These are phyloP conservation scores for Rhytidiadelphus loreus DNA, from an alignment of 225 moss, liverwort and hornwort species.

Conservation along the genomic window DNA sequence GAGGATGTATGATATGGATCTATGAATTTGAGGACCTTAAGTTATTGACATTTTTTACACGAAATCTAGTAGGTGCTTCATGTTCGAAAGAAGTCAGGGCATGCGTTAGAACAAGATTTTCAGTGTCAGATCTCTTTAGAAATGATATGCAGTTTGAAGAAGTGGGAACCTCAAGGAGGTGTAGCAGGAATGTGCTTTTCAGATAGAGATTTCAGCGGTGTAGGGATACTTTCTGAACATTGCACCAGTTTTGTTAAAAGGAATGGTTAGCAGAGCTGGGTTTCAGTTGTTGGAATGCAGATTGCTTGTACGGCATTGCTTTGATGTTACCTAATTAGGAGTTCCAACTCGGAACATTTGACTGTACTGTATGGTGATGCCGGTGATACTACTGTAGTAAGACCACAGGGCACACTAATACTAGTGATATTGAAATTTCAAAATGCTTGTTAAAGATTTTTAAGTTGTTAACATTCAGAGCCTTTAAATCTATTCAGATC, in stretches of 20 bases:
- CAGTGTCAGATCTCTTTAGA: background rate
- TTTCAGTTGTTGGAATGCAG: background rate
- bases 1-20: constrained; percentile 16
- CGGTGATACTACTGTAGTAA: background rate
- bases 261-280: background rate
- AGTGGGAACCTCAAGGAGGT: background rate
- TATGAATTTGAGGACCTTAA: background rate
- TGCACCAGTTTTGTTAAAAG: background rate
- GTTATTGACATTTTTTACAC: background rate
- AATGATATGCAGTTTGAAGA: background rate
- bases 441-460: too few relatives aligned
- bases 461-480: too few relatives aligned
- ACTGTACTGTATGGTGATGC: background rate
- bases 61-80: background rate
- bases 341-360: too few relatives aligned
- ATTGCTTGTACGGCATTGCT: background rate
- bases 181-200: background rate
- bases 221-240: background rate
- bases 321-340: background rate
- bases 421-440: too few relatives aligned
- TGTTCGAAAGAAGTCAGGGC: background rate
- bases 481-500: too few relatives aligned
- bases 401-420: background rate
- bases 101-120: background rate
- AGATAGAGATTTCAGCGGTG: background rate